phyloP scores from a whole-genome alignment of 805 yeast genomes.

The Hanseniaspora hatyaiensis region DNA sequence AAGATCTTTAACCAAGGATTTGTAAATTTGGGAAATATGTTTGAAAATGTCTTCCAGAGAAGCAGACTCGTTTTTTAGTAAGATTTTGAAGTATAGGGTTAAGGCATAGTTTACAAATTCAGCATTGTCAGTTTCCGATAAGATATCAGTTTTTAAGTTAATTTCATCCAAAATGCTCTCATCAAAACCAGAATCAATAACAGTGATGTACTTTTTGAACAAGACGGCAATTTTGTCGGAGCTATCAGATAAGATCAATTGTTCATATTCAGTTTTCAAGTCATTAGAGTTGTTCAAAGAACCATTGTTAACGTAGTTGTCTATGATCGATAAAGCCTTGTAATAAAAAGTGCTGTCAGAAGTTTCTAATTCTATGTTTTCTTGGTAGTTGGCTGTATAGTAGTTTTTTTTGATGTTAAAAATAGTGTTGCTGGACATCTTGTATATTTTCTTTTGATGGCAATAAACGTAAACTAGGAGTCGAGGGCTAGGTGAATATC shows the following conservation, averaged over 20 bases:
- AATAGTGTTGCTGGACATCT: neutral
- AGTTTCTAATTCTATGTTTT: slow-evolving; percentile 32
- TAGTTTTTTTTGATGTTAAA: slow-evolving; percentile 40
- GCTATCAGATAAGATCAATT: slow-evolving; percentile 16
- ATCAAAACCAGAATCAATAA: slow-evolving; percentile 21
- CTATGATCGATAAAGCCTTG: slow-evolving; percentile 28
- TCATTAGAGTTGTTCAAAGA: neutral
- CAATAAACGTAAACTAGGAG: neutral
- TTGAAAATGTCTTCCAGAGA: slow-evolving; percentile 25
- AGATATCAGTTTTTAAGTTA: slow-evolving; percentile 16
- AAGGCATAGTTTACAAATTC: slow-evolving; percentile 18
- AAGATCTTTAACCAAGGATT: slow-evolving; percentile 23
- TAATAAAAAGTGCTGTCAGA: slow-evolving; percentile 25
- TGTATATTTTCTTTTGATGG: neutral
- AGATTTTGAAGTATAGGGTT: slow-evolving; percentile 22
- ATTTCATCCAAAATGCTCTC: slow-evolving; percentile 18
- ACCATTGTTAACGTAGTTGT: slow-evolving; percentile 20
- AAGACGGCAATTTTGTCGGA: slow-evolving; percentile 25
- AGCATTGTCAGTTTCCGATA: slow-evolving; percentile 21
- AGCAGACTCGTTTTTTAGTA: slow-evolving; percentile 24
- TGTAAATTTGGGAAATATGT: slow-evolving; percentile 29
- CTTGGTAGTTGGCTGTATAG: slow-evolving; percentile 46
- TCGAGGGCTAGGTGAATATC: too few species aligned
- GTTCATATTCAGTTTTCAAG: slow-evolving; percentile 18
- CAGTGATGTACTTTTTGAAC: slow-evolving; percentile 25